phyloP scores from a whole-genome alignment of 768 basidiomycete species.

The Tylopilus sp. region DNA sequence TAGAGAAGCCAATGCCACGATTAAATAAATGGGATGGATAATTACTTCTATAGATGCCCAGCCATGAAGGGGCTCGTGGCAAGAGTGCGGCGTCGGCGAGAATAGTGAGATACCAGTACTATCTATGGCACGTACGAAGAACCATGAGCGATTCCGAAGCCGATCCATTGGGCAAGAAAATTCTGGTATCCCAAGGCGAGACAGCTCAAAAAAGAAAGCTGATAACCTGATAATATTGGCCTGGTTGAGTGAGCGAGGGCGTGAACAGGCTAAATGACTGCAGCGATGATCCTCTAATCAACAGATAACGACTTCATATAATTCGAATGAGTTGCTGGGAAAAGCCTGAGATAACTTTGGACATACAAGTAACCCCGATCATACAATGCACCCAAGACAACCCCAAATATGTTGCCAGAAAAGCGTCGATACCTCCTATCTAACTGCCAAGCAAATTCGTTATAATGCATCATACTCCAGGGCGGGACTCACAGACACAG shows the following conservation, averaged over 20 bases:
- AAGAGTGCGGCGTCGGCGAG: conserved; percentile 37
- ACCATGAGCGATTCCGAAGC: conserved; percentile 44
- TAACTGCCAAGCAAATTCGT: conserved; percentile 22
- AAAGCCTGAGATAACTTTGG: neutral
- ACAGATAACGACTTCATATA: conserved; percentile 36
- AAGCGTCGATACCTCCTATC: conserved; percentile 48
- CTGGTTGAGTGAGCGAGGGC: too few species aligned
- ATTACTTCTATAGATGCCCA: conserved; percentile 34
- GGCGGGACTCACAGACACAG: conserved; percentile 32
- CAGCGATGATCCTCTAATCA: conserved; percentile 43
- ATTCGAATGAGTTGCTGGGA: neutral
- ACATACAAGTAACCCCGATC: conserved; percentile 50
- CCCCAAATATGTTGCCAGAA: conserved; percentile 36
- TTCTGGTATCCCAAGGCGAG: conserved; percentile 29
- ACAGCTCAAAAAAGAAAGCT: conserved; percentile 5
- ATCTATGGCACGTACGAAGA: conserved; percentile 44
- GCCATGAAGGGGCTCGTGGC: conserved; percentile 42
- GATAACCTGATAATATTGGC: conserved; percentile 45
- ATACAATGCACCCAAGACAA: conserved; percentile 43
- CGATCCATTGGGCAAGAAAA: conserved; percentile 48
- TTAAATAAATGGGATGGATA: conserved; percentile 22
- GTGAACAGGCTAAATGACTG: conserved; percentile 40
- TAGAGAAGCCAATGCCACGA: conserved; percentile 33
- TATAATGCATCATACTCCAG: neutral
- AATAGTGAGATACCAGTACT: conserved; percentile 45